Evolutionary conservation across 176 grass and related monocot species (phyloP), one percentile per base, ranked within the genome.

Genomic region (Bromus sterilis): DNA sequence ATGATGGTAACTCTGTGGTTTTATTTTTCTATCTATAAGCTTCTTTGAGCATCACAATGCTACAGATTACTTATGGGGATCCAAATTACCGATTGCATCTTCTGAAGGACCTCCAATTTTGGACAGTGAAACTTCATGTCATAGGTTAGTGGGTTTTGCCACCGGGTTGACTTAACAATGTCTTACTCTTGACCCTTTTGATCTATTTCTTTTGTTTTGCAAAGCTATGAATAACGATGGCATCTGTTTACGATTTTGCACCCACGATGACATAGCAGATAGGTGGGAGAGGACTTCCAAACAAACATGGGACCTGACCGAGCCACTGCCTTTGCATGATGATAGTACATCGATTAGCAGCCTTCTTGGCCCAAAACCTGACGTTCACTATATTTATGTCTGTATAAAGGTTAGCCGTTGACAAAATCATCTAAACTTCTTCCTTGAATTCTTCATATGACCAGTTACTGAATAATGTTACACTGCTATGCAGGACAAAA

Each of bases 51-150:
- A 21, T 43, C 51, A 76, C 15, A 36, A 60, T 88, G 33, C 25
- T 86, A 11, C 83, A 98, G 95, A 94, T 98, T 58, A 98, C 95
- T 24, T 98, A 98, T 65, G 92, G 95, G 28, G 95, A 98, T 91
- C 95, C 95, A 83, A 95, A 78, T 89, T 98, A 95, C 21, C 83
- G 92, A 34, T 82, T 95, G 72, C 30, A 66, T 86, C 74, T 95
- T 84, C 73, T 98, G 43, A 94, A 65, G 66, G 84, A 91, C 57
- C 64, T 93, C 56, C 76, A 95, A 42, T 66, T 84, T 43, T 98
- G 95, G 92, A 91, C 80, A 9, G 59, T 98, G 82, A 93, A 89
- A 20, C 81, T 93, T 55, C 95, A 98, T 91, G 90, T 94, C 61
- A 89, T 98, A 93, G 95, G 95, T 98, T 74, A 88, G 91, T 94